These are phyloP conservation scores for Suhomyces wounanorum DNA, from an alignment of 1,139 yeast genomes.

Conservation along the genomic window DNA sequence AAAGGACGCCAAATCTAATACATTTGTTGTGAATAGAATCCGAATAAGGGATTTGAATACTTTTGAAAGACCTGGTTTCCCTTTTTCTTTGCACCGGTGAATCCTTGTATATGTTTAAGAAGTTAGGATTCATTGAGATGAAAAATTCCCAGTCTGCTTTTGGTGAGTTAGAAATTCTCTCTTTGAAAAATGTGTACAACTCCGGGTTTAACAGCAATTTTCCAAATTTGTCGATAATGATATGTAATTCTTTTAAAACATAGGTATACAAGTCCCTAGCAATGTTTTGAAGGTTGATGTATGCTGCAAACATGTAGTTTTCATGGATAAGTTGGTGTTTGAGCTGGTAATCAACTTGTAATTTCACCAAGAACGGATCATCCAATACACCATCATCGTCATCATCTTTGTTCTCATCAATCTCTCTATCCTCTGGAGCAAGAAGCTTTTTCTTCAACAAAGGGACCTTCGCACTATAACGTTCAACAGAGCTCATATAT, in stretches of 20 bases:
- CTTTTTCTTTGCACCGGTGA: conserved; percentile 30
- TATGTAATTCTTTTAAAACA: conserved; percentile 40
- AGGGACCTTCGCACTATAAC: conserved; percentile 33
- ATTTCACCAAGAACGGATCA: conserved; percentile 47
- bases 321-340: conserved; percentile 47
- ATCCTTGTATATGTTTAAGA: conserved; percentile 36
- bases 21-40: conserved; percentile 47
- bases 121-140: conserved; percentile 37
- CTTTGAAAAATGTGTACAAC: conserved; percentile 25
- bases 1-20: conserved; percentile 44
- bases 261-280: conserved; percentile 44
- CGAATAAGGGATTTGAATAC: conserved; percentile 37
- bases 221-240: conserved; percentile 38
- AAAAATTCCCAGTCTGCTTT: conserved; percentile 44
- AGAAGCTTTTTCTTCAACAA: conserved; percentile 27
- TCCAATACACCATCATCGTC: conserved; percentile 32
- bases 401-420: conserved; percentile 17
- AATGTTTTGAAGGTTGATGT: conserved; percentile 46
- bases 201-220: conserved; percentile 28
- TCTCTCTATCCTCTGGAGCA: conserved; percentile 20
- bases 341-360: conserved; percentile 44
- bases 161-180: conserved; percentile 25
- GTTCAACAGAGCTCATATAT: conserved; percentile 37
- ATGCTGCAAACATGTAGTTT: conserved; percentile 48
- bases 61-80: conserved; percentile 33